These are phyloP conservation scores for Centaurea solstitialis DNA, from an alignment of 129 eudicot genomes.

Conservation along the genomic window DNA sequence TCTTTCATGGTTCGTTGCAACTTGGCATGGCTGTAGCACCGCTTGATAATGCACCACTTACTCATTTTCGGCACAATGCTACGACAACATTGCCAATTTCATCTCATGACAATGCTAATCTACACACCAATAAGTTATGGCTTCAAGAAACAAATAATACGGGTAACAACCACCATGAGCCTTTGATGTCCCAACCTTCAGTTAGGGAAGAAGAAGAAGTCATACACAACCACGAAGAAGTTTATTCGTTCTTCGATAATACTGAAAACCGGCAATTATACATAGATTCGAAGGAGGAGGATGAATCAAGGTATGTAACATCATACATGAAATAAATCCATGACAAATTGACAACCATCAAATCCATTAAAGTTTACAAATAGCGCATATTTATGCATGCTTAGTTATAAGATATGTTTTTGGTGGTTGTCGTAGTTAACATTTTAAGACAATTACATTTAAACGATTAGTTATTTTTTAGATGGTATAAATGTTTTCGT, in stretches of 20 bases:
- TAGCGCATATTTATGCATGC: neutral
- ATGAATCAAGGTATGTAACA: constrained; percentile 42
- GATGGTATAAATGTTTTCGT: neutral
- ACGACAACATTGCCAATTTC: constrained; percentile 30
- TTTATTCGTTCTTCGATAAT: constrained; percentile 51
- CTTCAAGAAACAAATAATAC: constrained; percentile 33
- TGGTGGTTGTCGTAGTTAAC: neutral
- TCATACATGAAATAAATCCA: neutral
- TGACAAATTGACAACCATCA: neutral
- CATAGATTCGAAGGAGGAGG: constrained; percentile 44
- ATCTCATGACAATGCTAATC: constrained; percentile 31
- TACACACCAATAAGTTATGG: constrained; percentile 40
- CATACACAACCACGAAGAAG: constrained; percentile 40
- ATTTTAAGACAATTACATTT: neutral
- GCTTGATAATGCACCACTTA: constrained; percentile 17
- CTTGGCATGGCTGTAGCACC: constrained; percentile 56
- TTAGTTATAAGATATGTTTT: neutral
- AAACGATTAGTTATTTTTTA: neutral
- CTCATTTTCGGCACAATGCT: constrained; percentile 33
- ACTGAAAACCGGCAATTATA: constrained; percentile 63
- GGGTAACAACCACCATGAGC: neutral
- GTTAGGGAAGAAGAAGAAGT: constrained; percentile 34
- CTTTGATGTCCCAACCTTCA: constrained; percentile 32
- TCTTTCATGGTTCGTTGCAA: constrained; percentile 44
- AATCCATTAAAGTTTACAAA: neutral